Percentiles rank a stretch among this genome's conserved stretches.
phyloP scores from a whole-genome alignment of 495 filamentous ascomycete species.

The Symbiotaphrina buchneri region DNA sequence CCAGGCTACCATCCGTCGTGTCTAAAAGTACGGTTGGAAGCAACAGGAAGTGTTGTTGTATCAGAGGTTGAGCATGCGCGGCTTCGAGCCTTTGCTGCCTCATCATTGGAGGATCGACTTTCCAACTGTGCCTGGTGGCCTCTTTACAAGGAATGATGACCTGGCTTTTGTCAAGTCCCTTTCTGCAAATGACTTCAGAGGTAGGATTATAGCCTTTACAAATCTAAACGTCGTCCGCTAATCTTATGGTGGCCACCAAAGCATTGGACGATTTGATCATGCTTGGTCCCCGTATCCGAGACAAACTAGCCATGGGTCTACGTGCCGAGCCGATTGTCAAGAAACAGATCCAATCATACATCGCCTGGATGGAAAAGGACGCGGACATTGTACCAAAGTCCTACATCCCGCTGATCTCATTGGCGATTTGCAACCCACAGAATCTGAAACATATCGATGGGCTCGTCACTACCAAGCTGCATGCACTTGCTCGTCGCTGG shows the following conservation, averaged over 20 bases:
- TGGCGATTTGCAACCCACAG: background rate
- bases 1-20: too few species aligned
- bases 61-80: constrained; percentile 29
- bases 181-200: constrained; percentile 1
- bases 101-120: constrained; percentile 35
- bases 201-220: background rate
- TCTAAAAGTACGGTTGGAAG: constrained; percentile 18
- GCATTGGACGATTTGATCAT: constrained; percentile 1
- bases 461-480: background rate
- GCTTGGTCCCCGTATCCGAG: constrained; percentile 1
- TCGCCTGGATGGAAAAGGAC: constrained; percentile 2
- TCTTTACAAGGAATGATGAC: constrained; percentile 23
- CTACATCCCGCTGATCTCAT: background rate
- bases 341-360: background rate
- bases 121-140: constrained; percentile 26
- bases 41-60: constrained; percentile 29
- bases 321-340: background rate
- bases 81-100: constrained; percentile 34
- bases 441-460: background rate
- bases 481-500: background rate
- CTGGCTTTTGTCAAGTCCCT: constrained; percentile 21
- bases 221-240: background rate
- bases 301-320: background rate
- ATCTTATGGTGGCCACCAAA: background rate
- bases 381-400: background rate